Base-by-base conservation (phyloP, 169 alveolate species). In the Plasmodium sp. region DNA sequence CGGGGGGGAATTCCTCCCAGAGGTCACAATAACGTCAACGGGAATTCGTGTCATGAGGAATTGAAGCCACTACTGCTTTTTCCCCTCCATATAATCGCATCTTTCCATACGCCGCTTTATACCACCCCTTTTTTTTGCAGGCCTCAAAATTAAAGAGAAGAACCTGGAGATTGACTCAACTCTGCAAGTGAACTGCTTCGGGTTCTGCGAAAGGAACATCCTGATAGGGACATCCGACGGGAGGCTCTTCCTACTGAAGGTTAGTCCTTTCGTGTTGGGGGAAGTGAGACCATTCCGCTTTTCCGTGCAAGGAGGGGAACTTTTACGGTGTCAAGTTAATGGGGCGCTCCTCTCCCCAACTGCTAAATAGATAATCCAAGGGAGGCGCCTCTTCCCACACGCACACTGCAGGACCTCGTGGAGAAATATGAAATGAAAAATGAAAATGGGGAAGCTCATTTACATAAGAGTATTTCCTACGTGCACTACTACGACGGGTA, bases 221-320 rank as follows among this genome's bases (percentile, higher is more conserved):
- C 43, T 86, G 5, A 86, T 86, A 39, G 93, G 83, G 31, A 77
- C 93, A 0, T 51, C 93, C 5, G 72, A 86, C n/a, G 93, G 93
- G 2, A 9, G 71, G 12, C 41, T 86, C 22, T 77, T 51, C 45
- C 48, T 86, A 51, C 67, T 73, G 34, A 51, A 75, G 74, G 93
- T 86, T 86, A 45, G 33, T 34, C n/a, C 62, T 12, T 51, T 0
- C 27, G 3, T 51, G 22, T 6, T 0, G 62, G 2, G 45, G 51
- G 22, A 62, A 31, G 14, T 18, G 10, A 0, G 5, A 4, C 6
- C n/a, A 27, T 18, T 67, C 41, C 22, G 9, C 77, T 67, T 14
- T 0, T 3, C 27, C 16, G 16, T 2, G 48, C 54, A 51, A 2
- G 7, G 7, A 14, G 22, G 1, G 7, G 14, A 51, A 51, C 62